These are phyloP conservation scores for Aspergillus sp. DNA, from an alignment of 2,329 filamentous ascomycete genomes.

Conservation along the genomic window DNA sequence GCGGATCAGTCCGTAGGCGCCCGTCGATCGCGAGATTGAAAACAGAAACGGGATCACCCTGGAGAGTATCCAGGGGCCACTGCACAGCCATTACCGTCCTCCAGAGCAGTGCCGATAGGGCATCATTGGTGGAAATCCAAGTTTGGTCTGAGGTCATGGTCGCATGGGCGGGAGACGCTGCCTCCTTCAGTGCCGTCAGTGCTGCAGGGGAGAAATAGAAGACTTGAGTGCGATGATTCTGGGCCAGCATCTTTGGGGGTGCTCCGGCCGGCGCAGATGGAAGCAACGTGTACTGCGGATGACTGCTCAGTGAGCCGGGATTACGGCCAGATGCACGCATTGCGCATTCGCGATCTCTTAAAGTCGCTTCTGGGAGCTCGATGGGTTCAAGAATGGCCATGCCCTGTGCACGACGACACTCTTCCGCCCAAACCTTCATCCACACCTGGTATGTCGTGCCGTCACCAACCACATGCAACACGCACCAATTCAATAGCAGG, in stretches of 20 bases:
- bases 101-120: conserved; percentile 43
- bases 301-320: conserved; percentile 28
- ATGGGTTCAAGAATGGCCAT: conserved; percentile 23
- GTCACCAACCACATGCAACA: conserved; percentile 39
- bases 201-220: conserved; percentile 37
- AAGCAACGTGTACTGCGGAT: conserved; percentile 36
- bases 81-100: conserved; percentile 29
- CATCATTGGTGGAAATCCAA: conserved; percentile 40
- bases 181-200: conserved; percentile 31
- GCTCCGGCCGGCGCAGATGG: conserved; percentile 31
- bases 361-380: conserved; percentile 30
- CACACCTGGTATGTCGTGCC: conserved; percentile 35
- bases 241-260: conserved; percentile 37
- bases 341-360: conserved; percentile 32
- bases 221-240: conserved; percentile 34
- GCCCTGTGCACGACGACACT: conserved; percentile 35
- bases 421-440: conserved; percentile 40
- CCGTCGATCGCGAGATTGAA: conserved; percentile 45
- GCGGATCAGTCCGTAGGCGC: conserved; percentile 37
- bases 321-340: conserved; percentile 33
- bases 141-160: conserved; percentile 24
- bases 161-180: conserved; percentile 33
- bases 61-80: conserved; percentile 33
- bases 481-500: conserved; percentile 48
- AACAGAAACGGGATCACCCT: conserved; percentile 36